Evolutionary conservation across 129 eudicot species (phyloP).

Genomic region (Mikania micrantha): DNA sequence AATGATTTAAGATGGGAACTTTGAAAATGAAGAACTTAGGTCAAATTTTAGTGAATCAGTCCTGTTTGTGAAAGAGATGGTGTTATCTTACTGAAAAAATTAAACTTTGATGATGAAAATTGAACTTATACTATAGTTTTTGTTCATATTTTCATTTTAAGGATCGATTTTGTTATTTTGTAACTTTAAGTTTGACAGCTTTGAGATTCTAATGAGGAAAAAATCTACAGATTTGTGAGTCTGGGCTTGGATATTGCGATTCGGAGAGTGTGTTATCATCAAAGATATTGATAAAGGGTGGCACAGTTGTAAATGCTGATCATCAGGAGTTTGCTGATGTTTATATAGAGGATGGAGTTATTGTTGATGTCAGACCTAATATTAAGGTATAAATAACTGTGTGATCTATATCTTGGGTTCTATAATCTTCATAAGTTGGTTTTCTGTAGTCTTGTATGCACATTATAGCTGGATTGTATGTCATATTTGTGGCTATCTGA

Average conservation of each 20-base stretch:
- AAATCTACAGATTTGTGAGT: slow-evolving; percentile 52
- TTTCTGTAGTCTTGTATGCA: background rate
- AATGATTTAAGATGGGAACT: background rate
- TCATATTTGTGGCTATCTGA: background rate
- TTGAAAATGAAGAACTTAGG: background rate
- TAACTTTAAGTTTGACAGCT: background rate
- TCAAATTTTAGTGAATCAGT: no score
- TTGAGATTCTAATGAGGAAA: background rate
- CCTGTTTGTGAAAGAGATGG: background rate
- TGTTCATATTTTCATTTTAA: background rate
- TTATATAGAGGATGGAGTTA: slow-evolving; percentile 78
- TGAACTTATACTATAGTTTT: background rate
- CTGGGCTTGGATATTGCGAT: slow-evolving; percentile 46
- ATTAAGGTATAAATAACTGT: no score
- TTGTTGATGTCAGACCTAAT: slow-evolving; percentile 64
- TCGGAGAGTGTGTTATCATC: slow-evolving; percentile 35
- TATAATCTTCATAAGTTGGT: background rate
- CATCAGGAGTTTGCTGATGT: slow-evolving; percentile 87
- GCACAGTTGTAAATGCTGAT: slow-evolving; percentile 94
- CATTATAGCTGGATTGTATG: background rate
- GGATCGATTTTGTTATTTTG: background rate
- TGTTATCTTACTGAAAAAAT: background rate
- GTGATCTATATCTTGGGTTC: background rate
- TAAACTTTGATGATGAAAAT: background rate
- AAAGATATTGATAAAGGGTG: slow-evolving; percentile 85